Conservation (phyloP, 306 rosid species). For the Ochetophila trinervis region DNA sequence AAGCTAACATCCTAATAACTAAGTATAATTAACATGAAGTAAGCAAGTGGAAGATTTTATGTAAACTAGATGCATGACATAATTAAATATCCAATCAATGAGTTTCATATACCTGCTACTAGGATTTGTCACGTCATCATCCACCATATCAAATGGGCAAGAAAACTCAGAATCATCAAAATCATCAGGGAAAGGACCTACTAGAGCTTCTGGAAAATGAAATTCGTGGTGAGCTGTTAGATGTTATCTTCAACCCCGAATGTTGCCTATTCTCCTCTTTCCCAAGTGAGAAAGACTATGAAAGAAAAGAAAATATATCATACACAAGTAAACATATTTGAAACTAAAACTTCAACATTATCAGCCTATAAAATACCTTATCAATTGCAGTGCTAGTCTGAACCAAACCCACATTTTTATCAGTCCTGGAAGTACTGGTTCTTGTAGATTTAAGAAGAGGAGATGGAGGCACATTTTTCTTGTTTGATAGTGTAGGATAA, state of each 20-base stretch:
- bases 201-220: constrained; percentile 78
- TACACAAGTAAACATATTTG: constrained; percentile 11
- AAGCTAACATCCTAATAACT: too few relatives aligned
- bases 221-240: constrained; percentile 49
- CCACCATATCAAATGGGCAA: constrained; percentile 75
- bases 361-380: constrained; percentile 48
- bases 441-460: constrained; percentile 41
- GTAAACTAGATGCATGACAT: constrained; percentile 11
- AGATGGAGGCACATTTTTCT: constrained; percentile 58
- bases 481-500: constrained; percentile 38
- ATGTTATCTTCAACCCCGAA: constrained; percentile 51
- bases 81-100: constrained; percentile 22
- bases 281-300: constrained; percentile 53
- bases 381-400: constrained; percentile 51
- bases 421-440: constrained; percentile 36
- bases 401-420: constrained; percentile 32
- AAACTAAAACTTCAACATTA: not conserved
- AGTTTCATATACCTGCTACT: constrained; percentile 61
- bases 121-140: constrained; percentile 66
- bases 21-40: not conserved
- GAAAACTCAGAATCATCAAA: constrained; percentile 61
- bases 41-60: constrained; percentile 11
- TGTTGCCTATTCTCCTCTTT: constrained; percentile 52
- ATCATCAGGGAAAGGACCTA: constrained; percentile 66
- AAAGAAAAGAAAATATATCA: constrained; percentile 24